phyloP scores from a whole-genome alignment of 352 stramenopile species.

The Phytophthora pisi region DNA sequence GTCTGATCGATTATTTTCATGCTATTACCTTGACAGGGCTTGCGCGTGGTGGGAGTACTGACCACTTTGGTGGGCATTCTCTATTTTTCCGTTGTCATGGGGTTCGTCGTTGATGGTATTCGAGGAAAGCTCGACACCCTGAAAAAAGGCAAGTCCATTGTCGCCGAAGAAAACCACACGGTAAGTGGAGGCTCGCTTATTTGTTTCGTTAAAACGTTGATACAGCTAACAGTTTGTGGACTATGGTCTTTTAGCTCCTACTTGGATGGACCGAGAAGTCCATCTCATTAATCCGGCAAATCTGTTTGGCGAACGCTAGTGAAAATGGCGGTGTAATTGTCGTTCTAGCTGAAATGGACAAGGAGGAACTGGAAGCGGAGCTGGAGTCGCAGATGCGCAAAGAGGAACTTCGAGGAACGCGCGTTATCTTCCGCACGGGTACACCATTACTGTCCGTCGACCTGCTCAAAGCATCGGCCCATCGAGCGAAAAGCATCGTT shows the following conservation, averaged over 20 bases:
- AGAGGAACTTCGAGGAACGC: constrained; percentile 61
- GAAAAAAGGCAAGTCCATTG: constrained; percentile 83
- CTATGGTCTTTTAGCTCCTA: constrained; percentile 49
- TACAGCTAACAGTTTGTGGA: background rate
- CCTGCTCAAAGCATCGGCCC: constrained; percentile 71
- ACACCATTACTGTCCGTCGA: constrained; percentile 78
- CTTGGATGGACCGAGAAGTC: constrained; percentile 86
- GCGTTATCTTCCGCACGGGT: constrained; percentile 77
- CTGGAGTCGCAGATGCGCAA: constrained; percentile 53
- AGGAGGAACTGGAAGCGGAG: constrained; percentile 73
- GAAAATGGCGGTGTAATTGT: constrained; percentile 79
- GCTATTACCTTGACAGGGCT: constrained; percentile 23
- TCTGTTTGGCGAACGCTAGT: constrained; percentile 84
- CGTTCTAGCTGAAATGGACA: constrained; percentile 67
- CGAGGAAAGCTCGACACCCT: constrained; percentile 83
- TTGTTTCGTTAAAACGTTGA: background rate
- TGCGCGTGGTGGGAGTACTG: constrained; percentile 55
- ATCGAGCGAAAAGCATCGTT: constrained; percentile 73
- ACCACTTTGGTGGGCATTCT: constrained; percentile 74
- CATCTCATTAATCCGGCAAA: constrained; percentile 76
- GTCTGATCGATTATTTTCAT: background rate
- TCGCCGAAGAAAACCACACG: constrained; percentile 80
- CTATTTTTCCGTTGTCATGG: constrained; percentile 90
- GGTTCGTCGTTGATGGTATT: constrained; percentile 88
- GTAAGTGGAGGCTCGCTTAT: constrained; percentile 24